Evolutionary conservation across 805 yeast genomes (phyloP), one percentile per base, ranked within the genome.

Genomic region (Sugiyamaella marilandica): DNA sequence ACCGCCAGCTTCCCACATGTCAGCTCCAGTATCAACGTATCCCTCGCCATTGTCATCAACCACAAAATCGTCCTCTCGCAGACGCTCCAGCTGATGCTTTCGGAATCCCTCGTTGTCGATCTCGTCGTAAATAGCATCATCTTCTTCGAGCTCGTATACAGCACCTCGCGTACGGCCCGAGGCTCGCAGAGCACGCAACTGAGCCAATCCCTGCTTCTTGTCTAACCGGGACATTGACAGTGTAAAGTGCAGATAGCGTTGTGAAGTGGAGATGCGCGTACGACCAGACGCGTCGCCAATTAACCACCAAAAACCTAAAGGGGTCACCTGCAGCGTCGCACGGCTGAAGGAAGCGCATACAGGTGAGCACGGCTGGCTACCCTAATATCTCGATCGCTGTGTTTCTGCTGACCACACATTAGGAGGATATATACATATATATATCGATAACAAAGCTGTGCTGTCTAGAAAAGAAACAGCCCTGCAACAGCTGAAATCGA

Each of bases 11-110:
- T 83, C 95, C 91, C 95, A 89, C 55, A 89, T 96, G 62, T 92
- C 95, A 7, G 78, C 87, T 53, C 99, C 99, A 41, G 86, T 86
- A 62, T 94, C 98, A 1, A 89, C 91, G 64, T 92, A 92, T 0
- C 97, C 98, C 58, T 84, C 85, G 31, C 97, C 97, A 59, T 86
- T 83, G 66, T 92, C 98, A 66, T 90, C 97, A 1, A 89, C 95
- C 35, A 92, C 94, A 65, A 92, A 92, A 67, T 92, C 97, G 63
- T 92, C 97, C 56, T 86, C 84, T 68, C 89, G 75, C 46, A 94
- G 74, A 54, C 90, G 87, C 54, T 85, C 81, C 61, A 95, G 80
- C 66, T 87, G 87, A 65, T 82, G 86, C 60, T 79, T 79, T 59
- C 92, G 75, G 69, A 81, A 92, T 35, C 84, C 82, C 31, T 77